phyloP scores from a whole-genome alignment of 163 green algal genomes.

The Chlamydomonas reinhardtii region DNA sequence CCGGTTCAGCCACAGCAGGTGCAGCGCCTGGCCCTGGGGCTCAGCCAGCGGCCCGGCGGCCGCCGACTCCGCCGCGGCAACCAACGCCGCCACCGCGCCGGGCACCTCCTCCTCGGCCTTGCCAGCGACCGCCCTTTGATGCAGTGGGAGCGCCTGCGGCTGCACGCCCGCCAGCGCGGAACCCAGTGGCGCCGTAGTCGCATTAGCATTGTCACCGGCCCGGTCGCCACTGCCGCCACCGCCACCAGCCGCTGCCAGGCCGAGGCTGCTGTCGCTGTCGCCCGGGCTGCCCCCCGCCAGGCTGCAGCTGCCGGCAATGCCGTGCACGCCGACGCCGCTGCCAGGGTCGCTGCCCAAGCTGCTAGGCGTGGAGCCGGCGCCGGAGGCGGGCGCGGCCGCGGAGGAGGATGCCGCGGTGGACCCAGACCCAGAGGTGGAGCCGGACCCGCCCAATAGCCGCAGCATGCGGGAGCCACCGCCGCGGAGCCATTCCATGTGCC shows the following conservation, averaged over 20 bases:
- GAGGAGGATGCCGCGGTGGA: too few relatives aligned
- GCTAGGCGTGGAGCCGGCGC: too few relatives aligned
- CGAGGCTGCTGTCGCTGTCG: background rate
- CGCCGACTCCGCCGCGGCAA: background rate
- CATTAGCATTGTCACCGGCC: too few relatives aligned
- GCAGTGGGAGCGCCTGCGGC: background rate
- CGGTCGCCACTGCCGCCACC: background rate
- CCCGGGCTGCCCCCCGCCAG: background rate
- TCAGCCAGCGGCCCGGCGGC: background rate
- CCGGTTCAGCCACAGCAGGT: slow-evolving; percentile 41
- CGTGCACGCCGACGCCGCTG: background rate
- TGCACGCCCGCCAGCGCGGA: background rate
- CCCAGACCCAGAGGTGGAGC: too few relatives aligned
- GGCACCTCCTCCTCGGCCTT: too few relatives aligned
- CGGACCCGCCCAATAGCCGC: slow-evolving; percentile 10
- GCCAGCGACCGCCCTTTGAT: too few relatives aligned
- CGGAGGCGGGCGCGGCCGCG: too few relatives aligned
- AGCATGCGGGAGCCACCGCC: slow-evolving; percentile 40
- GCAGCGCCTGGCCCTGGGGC: background rate
- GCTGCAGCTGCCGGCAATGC: background rate
- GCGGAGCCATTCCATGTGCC: slow-evolving; percentile 45
- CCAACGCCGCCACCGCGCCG: background rate
- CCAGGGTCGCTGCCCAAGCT: slow-evolving; percentile 2
- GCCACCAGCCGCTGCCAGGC: background rate
- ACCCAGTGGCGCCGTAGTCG: too few relatives aligned